Evolutionary conservation across 495 filamentous ascomycete species (phyloP), one percentile per base, ranked within the genome.

Genomic region (Niebla homalea): DNA sequence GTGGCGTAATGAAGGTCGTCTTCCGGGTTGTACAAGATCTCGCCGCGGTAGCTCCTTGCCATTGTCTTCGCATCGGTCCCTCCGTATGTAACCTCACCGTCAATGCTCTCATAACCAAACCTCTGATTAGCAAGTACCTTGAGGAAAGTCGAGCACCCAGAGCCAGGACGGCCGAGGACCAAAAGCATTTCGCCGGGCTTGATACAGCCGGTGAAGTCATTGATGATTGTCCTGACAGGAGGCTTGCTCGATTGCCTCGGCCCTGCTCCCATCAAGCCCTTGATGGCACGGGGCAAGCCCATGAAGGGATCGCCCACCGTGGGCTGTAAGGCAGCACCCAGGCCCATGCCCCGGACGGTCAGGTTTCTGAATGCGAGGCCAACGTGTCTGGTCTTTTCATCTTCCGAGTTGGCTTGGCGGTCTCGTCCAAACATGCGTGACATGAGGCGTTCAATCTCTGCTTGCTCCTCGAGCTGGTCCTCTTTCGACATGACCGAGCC

Each of bases 101-200:
- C 73, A 12, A 94, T 71, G 6, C 70, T 70, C 1, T 85, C 87
- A 57, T 87, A 94, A 36, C 88, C 89, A 57, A 73, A 76, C 6
- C 85, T 74, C 58, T 88, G 83, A 55, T 94, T 93, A 15, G 83
- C 77, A 53, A 96, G 84, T 20, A 81, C 76, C 62, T 92, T 93
- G 19, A 95, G 69, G 57, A 94, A 90, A 0, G 87, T 87, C 0
- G 89, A 89, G 62, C 89, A 95, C 32, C 89, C 89, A 8, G 80
- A 82, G 0, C 89, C 89, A 0, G 89, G 89, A 47, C 84, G 76
- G 11, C 89, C 89, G 18, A 96, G 72, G 10, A 96, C 89, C 18
- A 96, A 68, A 1, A 93, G 72, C 89, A 94, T 94, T 64, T 96
- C 89, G 15, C 89, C 89, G 0, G 85, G 80, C 54, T 81, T 80